Conservation (phyloP, 2,329 filamentous ascomycete genomes). For the Colletotrichum limetticola region DNA sequence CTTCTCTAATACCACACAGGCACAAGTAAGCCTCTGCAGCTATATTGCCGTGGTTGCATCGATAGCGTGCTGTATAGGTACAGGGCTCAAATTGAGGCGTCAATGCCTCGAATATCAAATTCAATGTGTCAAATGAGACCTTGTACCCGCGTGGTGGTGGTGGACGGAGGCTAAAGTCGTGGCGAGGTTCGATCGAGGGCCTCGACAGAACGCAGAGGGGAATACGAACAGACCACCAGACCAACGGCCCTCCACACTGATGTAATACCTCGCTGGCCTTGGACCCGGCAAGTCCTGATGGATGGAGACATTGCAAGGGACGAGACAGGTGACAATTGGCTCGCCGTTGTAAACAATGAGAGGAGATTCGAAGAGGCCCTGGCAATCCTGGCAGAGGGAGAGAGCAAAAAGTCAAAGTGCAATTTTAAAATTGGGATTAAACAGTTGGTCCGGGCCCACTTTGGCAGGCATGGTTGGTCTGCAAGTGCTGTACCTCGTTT, state of each 20-base stretch:
- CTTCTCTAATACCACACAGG: background rate
- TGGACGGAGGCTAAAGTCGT: conserved; percentile 11
- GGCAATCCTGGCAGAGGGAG: background rate
- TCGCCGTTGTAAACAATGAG: background rate
- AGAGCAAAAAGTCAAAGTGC: conserved; percentile 2
- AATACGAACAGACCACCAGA: conserved; percentile 34
- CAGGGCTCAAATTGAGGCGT: background rate
- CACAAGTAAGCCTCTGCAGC: background rate
- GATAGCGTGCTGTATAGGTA: background rate
- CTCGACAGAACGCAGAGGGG: conserved; percentile 18
- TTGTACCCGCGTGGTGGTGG: background rate
- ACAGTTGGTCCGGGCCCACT: conserved; percentile 23
- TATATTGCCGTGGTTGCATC: background rate
- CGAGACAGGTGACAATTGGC: conserved; percentile 5
- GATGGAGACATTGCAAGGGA: conserved; percentile 17
- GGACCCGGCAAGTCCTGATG: conserved; percentile 12
- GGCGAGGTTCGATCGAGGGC: conserved; percentile 18
- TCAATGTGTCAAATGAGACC: background rate
- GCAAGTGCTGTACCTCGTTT: background rate
- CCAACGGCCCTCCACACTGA: conserved; percentile 30
- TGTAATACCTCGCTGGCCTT: conserved; percentile 14
- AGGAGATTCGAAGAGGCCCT: background rate
- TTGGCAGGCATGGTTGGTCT: conserved; percentile 5
- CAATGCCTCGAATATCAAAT: background rate
- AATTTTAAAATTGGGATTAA: conserved; percentile 32